Conservation (phyloP, 169 alveolate species). For the Babesia ovis region DNA sequence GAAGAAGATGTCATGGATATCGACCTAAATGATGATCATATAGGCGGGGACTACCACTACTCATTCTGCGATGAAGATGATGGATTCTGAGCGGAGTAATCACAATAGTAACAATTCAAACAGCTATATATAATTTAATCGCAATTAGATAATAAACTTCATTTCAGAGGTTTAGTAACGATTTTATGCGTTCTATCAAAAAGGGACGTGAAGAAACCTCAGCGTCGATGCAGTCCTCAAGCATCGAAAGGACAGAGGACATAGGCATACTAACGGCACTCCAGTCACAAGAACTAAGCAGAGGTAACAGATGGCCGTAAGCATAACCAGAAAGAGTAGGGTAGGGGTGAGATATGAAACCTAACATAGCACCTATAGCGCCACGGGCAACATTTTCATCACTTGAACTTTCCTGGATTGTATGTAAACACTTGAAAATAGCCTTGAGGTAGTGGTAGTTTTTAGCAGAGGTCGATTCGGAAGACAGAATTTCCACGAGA, state of each 20-base stretch:
- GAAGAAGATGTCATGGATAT: conserved; percentile 27
- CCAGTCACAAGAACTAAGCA: conserved; percentile 14
- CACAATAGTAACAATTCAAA: neutral
- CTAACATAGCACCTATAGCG: conserved; percentile 22
- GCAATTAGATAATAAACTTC: neutral
- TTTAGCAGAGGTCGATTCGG: conserved; percentile 28
- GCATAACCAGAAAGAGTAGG: conserved; percentile 58
- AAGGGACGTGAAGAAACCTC: neutral
- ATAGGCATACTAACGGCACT: neutral
- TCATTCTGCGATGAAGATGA: conserved; percentile 68
- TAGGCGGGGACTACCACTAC: conserved; percentile 63
- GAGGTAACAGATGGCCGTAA: conserved; percentile 5
- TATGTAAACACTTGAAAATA: conserved; percentile 49
- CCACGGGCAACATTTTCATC: neutral
- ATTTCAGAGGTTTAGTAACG: neutral
- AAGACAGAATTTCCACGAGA: conserved; percentile 13
- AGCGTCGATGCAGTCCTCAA: neutral
- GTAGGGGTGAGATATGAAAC: conserved; percentile 47
- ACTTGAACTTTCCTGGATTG: neutral
- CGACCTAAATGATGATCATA: conserved; percentile 28
- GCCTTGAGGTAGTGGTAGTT: conserved; percentile 63
- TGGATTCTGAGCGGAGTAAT: conserved; percentile 3
- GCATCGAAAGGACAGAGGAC: neutral
- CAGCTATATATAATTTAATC: neutral
- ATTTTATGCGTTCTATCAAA: neutral